Evolutionary conservation across 805 yeast species (phyloP), one percentile per base, ranked within the genome.

Genomic region (Nakazawaea laoshanensis): DNA sequence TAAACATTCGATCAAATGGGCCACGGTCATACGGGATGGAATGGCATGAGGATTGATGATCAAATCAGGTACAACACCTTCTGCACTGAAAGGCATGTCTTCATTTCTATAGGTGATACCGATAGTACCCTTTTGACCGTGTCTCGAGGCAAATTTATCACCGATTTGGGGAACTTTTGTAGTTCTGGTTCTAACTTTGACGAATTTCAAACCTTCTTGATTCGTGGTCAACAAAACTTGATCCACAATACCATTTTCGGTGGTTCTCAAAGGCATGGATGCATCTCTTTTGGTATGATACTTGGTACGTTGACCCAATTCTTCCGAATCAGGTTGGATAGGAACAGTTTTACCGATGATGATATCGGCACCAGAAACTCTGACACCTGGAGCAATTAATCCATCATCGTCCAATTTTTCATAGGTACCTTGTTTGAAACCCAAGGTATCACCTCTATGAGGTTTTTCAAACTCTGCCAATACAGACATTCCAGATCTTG

Each of bases 21-120:
- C 99, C 40, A 92, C 98, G 25, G 99, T 92, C 99, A 92, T 92
- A 74, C 99, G 96, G 38, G 99, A 92, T 47, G 99, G 99, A 73
- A 92, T 92, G 54, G 97, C 98, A 62, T 92, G 99, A 2, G 99
- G 99, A 59, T 92, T 92, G 56, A 92, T 92, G 50, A 92, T 86
- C 53, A 92, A 69, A 63, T 92, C 99, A 6, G 99, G 99, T 24
- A 89, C 96, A 54, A 89, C 61, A 58, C 99, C 99, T 57, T 89
- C 94, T 3, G 85, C 70, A 7, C 94, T 79, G 57, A 92, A 92
- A 19, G 98, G 99, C 97, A 92, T 89, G 57, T 92, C 99, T 60
- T 92, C 99, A 57, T 89, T 92, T 57, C 96, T 76, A 56, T 89
- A 92, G 0, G 98, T 92, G 42, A 92, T 92, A 78, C 99, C 99